These are phyloP conservation scores for Lecanosticta acicola DNA, from an alignment of 2,329 filamentous ascomycete species.

Conservation along the genomic window DNA sequence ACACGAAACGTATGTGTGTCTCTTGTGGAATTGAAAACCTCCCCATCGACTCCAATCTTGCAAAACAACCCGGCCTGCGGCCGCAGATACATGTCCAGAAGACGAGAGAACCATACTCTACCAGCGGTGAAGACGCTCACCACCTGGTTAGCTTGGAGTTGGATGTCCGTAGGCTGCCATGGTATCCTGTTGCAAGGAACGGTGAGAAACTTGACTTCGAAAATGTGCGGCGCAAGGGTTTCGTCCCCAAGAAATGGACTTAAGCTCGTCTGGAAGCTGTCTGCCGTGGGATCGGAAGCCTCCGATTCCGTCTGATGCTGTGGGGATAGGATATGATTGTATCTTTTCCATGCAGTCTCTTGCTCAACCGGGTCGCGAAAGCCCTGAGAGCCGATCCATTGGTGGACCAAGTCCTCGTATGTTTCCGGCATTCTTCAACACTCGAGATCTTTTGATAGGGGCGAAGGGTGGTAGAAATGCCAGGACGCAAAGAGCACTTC, in stretches of 20 bases:
- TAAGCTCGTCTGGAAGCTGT: background rate
- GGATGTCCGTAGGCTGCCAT: constrained; percentile 2
- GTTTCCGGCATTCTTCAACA: too few relatives aligned
- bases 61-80: constrained; percentile 5
- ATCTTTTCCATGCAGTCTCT: too few relatives aligned
- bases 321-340: too few relatives aligned
- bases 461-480: too few relatives aligned
- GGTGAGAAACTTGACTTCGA: constrained; percentile 1
- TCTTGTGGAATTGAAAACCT: constrained; percentile 4
- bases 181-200: constrained; percentile 1
- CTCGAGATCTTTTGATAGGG: too few relatives aligned
- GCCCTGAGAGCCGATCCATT: too few relatives aligned
- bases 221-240: background rate
- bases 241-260: constrained; percentile 1
- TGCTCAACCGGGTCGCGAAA: too few relatives aligned
- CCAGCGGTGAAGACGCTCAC: constrained; percentile 1
- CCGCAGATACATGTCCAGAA: constrained; percentile 4
- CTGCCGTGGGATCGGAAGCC: too few relatives aligned
- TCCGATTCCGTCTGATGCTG: too few relatives aligned
- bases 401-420: too few relatives aligned
- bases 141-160: constrained; percentile 3
- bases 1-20: constrained; percentile 3
- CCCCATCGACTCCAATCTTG: constrained; percentile 1
- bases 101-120: constrained; percentile 3
- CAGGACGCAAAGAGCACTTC: too few relatives aligned